Evolutionary conservation across 345 rosid species (phyloP), one percentile per base, ranked within the genome.

Genomic region (Dipteronia dyeriana): DNA sequence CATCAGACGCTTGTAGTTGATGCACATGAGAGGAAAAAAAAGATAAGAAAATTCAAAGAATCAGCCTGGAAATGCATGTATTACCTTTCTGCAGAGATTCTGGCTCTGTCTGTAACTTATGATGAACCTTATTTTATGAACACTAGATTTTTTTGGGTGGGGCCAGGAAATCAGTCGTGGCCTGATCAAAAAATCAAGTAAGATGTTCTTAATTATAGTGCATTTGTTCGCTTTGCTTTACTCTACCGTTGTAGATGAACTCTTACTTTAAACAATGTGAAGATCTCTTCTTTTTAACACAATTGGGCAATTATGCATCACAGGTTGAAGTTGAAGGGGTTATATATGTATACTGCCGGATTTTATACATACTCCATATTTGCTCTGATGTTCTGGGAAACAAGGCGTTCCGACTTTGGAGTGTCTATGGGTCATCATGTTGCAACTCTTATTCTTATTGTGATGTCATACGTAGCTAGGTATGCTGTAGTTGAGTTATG

Each of bases 361-460:
- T 97, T 97, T 82, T 97, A 97, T 86, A 80, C 94, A 1, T 97
- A 97, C 89, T 97, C 99, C 47, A 92, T 97, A 75, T 91, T 94
- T 80, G 99, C 99, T 68, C 84, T 97, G 83, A 83, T 97, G 13
- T 97, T 92, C 80, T 97, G 99, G 99, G 99, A 97, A 84, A 97
- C 99, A 76, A 90, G 98, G 84, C 91, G 99, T n/a, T 91, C 97
- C 13, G 99, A 97, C 83, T 97, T 97, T 67, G 97, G 98, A 25
- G 98, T 97, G 81, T 97, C 98, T 0, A 97, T 97, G 98, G 79
- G 94, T 69, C 99, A 97, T 89, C 99, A 97, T 85, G 86, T 97
- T 69, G 95, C 97, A 29, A 91, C 97, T 71, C 79, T 88, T 73
- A 80, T 85, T 68, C 97, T 97, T 65, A 88, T 97, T 63, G 85